Percentiles rank a stretch among this genome's conserved stretches.
Conservation (phyloP, 2,329 filamentous ascomycete genomes). For the Penicillium sp. region DNA sequence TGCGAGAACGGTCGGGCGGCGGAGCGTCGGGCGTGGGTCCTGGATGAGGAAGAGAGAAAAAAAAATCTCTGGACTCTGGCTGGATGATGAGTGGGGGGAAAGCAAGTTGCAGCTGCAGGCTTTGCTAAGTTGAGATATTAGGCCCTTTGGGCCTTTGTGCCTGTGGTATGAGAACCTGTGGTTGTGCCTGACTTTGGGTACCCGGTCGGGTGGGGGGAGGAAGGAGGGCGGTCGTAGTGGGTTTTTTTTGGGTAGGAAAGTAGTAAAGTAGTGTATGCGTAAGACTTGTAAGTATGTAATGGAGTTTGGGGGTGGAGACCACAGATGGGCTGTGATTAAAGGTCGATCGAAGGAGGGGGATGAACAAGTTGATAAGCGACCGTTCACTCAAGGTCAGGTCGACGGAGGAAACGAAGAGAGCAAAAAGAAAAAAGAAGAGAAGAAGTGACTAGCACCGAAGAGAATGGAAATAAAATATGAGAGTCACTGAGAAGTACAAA, state of each 20-base stretch:
- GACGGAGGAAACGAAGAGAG: background rate
- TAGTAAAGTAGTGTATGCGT: background rate
- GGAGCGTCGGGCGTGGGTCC: constrained; percentile 20
- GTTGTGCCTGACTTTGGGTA: constrained; percentile 29
- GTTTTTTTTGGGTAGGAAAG: background rate
- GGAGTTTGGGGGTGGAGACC: constrained; percentile 7
- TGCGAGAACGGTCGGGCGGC: constrained; percentile 21
- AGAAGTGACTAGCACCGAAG: background rate
- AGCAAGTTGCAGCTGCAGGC: constrained; percentile 28
- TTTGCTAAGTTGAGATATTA: constrained; percentile 2
- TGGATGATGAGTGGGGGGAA: constrained; percentile 4
- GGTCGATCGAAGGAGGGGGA: constrained; percentile 2
- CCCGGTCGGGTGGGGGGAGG: constrained; percentile 21
- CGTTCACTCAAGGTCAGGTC: background rate
- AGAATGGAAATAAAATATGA: background rate
- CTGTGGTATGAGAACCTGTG: constrained; percentile 12
- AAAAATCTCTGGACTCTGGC: background rate
- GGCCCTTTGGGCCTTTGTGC: constrained; percentile 23
- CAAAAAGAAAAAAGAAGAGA: background rate
- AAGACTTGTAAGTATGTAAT: background rate
- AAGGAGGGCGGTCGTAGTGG: background rate
- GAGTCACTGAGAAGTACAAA: constrained; percentile 5
- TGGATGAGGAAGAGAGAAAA: constrained; percentile 7
- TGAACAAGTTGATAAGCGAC: constrained; percentile 3
- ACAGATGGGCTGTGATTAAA: constrained; percentile 17